Evolutionary conservation across 805 yeast genomes (phyloP), one percentile per base, ranked within the genome.

Genomic region (Saturnispora saitoi): DNA sequence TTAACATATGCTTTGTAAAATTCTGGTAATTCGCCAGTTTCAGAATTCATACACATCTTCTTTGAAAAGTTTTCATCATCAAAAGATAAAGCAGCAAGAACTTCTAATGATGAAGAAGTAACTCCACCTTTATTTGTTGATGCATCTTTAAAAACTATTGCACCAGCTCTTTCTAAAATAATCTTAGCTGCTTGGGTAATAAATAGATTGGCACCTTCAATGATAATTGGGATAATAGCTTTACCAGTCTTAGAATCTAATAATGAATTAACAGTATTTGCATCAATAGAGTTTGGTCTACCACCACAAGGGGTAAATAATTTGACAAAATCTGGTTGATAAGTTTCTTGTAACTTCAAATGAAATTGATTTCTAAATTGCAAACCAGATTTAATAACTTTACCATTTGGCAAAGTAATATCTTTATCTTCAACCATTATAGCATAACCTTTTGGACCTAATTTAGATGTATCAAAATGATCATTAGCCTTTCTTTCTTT

Each of bases 251-350:
- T 80, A 37, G 71, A 73, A 65, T 85, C 87, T 56, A 93, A 78
- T 58, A 88, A 78, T 47, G 70, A 70, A 54, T 72, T 70, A 51
- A 90, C 93, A 60, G 86, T 93, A 66, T 80, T 83, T 54, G 90
- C 80, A 66, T 90, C 95, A 65, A 91, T 81, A 19, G 98, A 95
- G 58, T 86, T 91, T 51, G 99, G 99, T 70, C 99, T 84, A 58
- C 99, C 99, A 67, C 99, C 99, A 69, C 99, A 91, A 50, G 99
- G 99, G 39, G 90, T 97, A 69, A 93, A 90, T 62, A 91, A 71
- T 59, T 88, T 89, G 52, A 89, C 74, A 30, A 76, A 75, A 41
- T 78, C 76, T 24, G 56, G 50, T 37, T 77, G 79, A 59, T 78
- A 80, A 52, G 76, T 76, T 51, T 84, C 81, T 53, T 79, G 76